phyloP scores from a whole-genome alignment of 345 rosid genomes.

The Euphorbia pulcherrima region DNA sequence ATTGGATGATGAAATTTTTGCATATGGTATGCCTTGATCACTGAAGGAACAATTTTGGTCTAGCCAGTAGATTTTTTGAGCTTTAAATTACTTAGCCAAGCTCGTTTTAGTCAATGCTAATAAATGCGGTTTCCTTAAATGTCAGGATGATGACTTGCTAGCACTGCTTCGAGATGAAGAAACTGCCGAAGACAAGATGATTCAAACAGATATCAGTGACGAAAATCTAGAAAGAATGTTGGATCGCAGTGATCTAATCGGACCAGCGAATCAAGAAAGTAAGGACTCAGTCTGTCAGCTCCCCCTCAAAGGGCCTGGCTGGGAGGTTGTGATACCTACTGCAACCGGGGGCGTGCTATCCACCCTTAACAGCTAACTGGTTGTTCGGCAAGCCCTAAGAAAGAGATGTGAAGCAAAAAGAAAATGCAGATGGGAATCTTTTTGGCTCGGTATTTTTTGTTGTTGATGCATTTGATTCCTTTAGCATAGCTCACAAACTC shows the following conservation, averaged over 20 bases:
- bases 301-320: slow-evolving; percentile 88
- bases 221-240: slow-evolving; percentile 67
- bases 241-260: slow-evolving; percentile 70
- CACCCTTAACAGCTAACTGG: slow-evolving; percentile 55
- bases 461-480: background rate
- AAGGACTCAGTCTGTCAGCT: slow-evolving; percentile 21
- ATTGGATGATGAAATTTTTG: background rate
- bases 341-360: slow-evolving; percentile 75
- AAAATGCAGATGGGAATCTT: background rate
- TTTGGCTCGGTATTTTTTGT: background rate
- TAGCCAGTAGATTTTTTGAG: background rate
- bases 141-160: slow-evolving; percentile 78
- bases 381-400: background rate
- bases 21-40: background rate
- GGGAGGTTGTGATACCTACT: slow-evolving; percentile 89
- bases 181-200: slow-evolving; percentile 79
- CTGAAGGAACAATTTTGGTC: background rate
- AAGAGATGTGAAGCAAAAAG: background rate
- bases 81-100: background rate
- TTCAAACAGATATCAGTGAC: slow-evolving; percentile 76
- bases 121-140: background rate
- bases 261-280: slow-evolving; percentile 22
- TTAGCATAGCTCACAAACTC: background rate
- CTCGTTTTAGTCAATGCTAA: background rate
- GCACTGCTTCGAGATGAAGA: slow-evolving; percentile 72